These are phyloP conservation scores for Monosporascus sp. DNA, from an alignment of 2,329 filamentous ascomycete genomes.

Conservation along the genomic window DNA sequence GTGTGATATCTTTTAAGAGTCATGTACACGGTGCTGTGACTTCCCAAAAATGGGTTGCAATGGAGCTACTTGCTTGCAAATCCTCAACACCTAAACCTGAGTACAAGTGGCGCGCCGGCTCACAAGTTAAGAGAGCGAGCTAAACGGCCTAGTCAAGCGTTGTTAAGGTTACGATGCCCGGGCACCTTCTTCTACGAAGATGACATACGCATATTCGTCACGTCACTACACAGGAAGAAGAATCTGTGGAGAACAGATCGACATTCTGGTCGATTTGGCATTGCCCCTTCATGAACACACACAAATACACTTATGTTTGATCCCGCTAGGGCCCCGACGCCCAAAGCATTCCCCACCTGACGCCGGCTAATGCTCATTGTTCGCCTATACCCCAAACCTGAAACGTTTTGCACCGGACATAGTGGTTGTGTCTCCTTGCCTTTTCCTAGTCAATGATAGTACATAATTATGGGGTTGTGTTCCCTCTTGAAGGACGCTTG, in stretches of 20 bases:
- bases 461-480: conserved; percentile 18
- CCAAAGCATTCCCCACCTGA: background rate
- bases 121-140: no score
- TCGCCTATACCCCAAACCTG: background rate
- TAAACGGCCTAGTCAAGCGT: no score
- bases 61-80: no score
- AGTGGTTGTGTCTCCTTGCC: background rate
- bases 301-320: background rate
- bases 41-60: no score
- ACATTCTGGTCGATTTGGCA: background rate
- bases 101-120: no score
- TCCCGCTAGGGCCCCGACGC: background rate
- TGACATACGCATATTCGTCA: background rate
- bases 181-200: background rate
- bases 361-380: background rate
- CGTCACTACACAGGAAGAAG: background rate
- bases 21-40: no score
- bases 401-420: background rate
- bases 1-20: no score
- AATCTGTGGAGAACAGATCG: background rate
- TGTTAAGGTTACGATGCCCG: no score
- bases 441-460: conserved; percentile 3
- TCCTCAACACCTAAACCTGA: no score
- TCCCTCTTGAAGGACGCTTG: conserved; percentile 20
- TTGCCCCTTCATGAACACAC: background rate